Evolutionary conservation across 2,329 filamentous ascomycete species (phyloP).

Genomic region (Mollisiaceae sp.): DNA sequence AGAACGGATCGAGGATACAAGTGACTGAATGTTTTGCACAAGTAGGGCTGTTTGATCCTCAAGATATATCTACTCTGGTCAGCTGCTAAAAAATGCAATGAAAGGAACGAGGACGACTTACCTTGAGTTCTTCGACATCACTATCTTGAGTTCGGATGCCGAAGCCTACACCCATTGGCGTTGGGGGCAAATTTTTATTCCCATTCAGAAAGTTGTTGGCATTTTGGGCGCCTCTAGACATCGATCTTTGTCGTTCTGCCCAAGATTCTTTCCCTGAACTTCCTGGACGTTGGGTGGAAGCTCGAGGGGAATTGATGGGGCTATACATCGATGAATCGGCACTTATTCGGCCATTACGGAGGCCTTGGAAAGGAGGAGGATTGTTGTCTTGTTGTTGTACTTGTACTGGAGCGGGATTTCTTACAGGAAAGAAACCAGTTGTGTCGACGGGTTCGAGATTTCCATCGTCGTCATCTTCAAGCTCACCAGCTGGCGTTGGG

Average conservation of each 20-base stretch:
- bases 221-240: constrained; percentile 38
- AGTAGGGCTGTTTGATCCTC: constrained; percentile 82
- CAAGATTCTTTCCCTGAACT: constrained; percentile 41
- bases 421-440: constrained; percentile 70
- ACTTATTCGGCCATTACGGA: constrained; percentile 62
- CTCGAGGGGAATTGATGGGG: constrained; percentile 70
- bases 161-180: constrained; percentile 47
- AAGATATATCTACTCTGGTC: constrained; percentile 66
- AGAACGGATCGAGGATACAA: constrained; percentile 74
- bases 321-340: constrained; percentile 77
- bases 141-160: constrained; percentile 48
- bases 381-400: constrained; percentile 12
- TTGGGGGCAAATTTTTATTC: constrained; percentile 34
- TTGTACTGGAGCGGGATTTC: constrained; percentile 41
- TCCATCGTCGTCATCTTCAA: constrained; percentile 79
- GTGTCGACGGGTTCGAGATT: constrained; percentile 70
- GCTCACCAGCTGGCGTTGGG: constrained; percentile 72
- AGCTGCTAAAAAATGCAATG: constrained; percentile 18
- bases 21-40: constrained; percentile 80
- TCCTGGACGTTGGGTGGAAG: constrained; percentile 50
- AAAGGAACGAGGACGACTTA: constrained; percentile 41
- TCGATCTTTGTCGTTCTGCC: constrained; percentile 31
- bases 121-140: constrained; percentile 66
- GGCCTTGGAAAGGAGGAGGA: constrained; percentile 61
- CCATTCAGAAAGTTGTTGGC: constrained; percentile 40